phyloP scores from a whole-genome alignment of 495 filamentous ascomycete genomes.

The Xylaria intraflava region DNA sequence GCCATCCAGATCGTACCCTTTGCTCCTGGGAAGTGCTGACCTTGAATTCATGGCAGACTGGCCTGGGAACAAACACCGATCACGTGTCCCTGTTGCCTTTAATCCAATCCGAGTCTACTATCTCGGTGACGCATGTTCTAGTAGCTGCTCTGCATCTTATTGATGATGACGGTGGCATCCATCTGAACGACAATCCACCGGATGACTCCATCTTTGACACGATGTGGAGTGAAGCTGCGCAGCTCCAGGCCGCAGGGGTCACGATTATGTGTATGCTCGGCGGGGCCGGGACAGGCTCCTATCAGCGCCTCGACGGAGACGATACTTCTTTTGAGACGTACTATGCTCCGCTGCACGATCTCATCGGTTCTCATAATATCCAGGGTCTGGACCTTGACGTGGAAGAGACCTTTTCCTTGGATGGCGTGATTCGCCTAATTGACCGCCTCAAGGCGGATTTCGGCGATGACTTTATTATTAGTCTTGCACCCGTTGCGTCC shows the following conservation, averaged over 20 bases:
- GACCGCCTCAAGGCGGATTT: constrained; percentile 69
- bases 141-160: constrained; percentile 73
- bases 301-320: constrained; percentile 53
- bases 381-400: constrained; percentile 81
- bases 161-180: constrained; percentile 51
- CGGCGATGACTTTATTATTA: constrained; percentile 63
- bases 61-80: constrained; percentile 39
- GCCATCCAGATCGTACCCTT: neutral
- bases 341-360: constrained; percentile 56
- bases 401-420: constrained; percentile 68
- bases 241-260: constrained; percentile 55
- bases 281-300: constrained; percentile 68
- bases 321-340: constrained; percentile 54
- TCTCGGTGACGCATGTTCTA: constrained; percentile 61
- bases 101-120: constrained; percentile 44
- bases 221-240: constrained; percentile 61
- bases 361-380: constrained; percentile 54
- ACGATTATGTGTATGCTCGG: constrained; percentile 78
- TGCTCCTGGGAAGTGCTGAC: neutral
- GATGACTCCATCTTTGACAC: constrained; percentile 45
- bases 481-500: constrained; percentile 71
- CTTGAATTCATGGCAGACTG: constrained; percentile 32
- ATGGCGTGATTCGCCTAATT: constrained; percentile 66
- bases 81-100: constrained; percentile 71
- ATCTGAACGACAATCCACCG: constrained; percentile 68